Base-by-base conservation (phyloP, 768 basidiomycete species). In the Termitomyces sp. region DNA sequence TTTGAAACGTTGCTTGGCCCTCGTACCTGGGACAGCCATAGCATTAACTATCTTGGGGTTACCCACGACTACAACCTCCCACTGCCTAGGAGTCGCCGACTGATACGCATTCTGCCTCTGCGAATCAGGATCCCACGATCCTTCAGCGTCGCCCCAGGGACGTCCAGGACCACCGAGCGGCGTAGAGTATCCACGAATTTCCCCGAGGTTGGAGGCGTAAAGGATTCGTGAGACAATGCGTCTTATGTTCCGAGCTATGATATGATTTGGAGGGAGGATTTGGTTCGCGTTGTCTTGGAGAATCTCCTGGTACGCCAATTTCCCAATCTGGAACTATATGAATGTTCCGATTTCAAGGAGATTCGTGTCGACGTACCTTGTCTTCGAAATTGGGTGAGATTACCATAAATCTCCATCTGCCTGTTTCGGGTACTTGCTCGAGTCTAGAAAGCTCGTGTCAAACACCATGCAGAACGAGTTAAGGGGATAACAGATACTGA, bases 341-440 rank as follows among this genome's bases (percentile, higher is more conserved):
- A n/a, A 20, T 43, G n/a, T n/a, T 9, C 41, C 7, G 3, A 28
- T 13, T 16, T 28, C 26, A 16, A 16, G 13, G 3, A 23, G 26
- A 28, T 3, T 43, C 14, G 12, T n/a, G 43, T 13, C 66, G 8
- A 36, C 78, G 57, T 61, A 87, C 85, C 67, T 74, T 68, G 8
- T 80, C 75, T 72, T 95, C 91, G 30, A 71, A 72, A 54, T 77
- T 75, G 0, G 79, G 79, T 44, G 80, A 80, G 3, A 87, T 79
- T 67, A 91, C 88, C 83, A 98, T 96, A 69, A 95, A 97, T 23
- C 95, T 74, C 82, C 88, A 88, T 57, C 95, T 75, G 0, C 93
- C 93, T 0, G 93, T 95, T 68, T 95, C 88, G 2, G 89, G 86
- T 0, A 93, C 90, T 67, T 83, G 80, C 69, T 98, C 95, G 30